Evolutionary conservation across 2,329 filamentous ascomycete genomes (phyloP).

Genomic region (Pseudogymnoascus sp.): DNA sequence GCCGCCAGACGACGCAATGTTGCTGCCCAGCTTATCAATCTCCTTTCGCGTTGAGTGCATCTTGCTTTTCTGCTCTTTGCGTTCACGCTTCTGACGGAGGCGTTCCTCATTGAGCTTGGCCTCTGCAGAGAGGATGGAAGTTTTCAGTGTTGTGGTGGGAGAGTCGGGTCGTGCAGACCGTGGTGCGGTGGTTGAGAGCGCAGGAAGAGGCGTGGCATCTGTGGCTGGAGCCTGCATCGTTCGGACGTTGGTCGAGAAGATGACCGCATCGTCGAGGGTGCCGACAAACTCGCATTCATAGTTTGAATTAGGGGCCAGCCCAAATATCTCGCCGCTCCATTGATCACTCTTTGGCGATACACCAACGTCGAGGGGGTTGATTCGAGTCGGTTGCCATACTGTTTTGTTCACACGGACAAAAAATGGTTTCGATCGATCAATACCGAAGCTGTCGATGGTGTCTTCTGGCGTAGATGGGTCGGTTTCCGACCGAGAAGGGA

Average conservation of each 20-base stretch:
- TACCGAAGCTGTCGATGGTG: conserved; percentile 30
- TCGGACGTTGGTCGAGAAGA: conserved; percentile 63
- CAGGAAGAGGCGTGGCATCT: conserved; percentile 15
- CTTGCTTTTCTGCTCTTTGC: conserved; percentile 67
- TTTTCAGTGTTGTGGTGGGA: conserved; percentile 67
- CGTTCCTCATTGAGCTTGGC: conserved; percentile 63
- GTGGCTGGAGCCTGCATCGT: conserved; percentile 26
- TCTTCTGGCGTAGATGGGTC: conserved; percentile 26
- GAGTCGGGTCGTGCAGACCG: conserved; percentile 65
- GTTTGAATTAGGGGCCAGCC: conserved; percentile 62
- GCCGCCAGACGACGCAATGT: conserved; percentile 60
- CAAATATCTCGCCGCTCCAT: conserved; percentile 67
- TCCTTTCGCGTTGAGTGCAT: conserved; percentile 63
- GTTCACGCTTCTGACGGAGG: conserved; percentile 58
- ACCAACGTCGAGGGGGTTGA: conserved; percentile 41
- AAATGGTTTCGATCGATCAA: conserved; percentile 67
- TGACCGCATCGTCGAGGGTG: conserved; percentile 53
- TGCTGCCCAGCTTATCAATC: conserved; percentile 59
- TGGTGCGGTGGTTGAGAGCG: conserved; percentile 38
- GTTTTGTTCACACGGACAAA: conserved; percentile 73
- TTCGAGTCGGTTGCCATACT: conserved; percentile 70
- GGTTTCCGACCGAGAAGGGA: conserved; percentile 33
- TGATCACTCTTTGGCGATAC: conserved; percentile 39
- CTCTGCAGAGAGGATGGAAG: conserved; percentile 66
- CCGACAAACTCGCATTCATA: conserved; percentile 74